Evolutionary conservation across 169 alveolate species (phyloP).

Genomic region (Cryptosporidium baileyi): DNA sequence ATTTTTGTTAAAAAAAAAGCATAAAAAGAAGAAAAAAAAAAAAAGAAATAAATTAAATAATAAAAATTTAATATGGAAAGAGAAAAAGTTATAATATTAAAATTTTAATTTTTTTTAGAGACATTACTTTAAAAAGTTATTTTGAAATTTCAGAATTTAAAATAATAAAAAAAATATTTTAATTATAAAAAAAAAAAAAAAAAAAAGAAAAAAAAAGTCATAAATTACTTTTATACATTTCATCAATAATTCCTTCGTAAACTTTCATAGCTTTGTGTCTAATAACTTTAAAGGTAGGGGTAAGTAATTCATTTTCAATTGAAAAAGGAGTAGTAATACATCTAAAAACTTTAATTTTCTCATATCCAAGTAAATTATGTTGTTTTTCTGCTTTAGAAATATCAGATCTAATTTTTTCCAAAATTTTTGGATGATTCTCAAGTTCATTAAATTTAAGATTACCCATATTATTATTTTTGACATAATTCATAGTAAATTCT

Average conservation of each 20-base stretch:
- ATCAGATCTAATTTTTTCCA: constrained; percentile 5
- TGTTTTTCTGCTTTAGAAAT: constrained; percentile 9
- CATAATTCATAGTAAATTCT: constrained; percentile 64
- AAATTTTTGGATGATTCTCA: constrained; percentile 27
- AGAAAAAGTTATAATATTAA: no score
- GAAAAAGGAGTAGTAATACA: constrained; percentile 67
- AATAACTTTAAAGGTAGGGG: constrained; percentile 72
- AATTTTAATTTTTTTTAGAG: no score
- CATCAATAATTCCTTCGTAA: constrained; percentile 26
- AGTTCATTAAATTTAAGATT: constrained; percentile 14
- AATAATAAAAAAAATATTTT: not conserved
- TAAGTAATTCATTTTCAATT: constrained; percentile 53
- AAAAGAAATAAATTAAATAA: no score
- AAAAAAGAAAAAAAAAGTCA: not conserved
- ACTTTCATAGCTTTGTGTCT: constrained; percentile 61
- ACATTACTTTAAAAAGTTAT: not conserved
- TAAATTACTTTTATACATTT: constrained; percentile 34
- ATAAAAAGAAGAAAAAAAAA: no score
- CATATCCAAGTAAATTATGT: constrained; percentile 60
- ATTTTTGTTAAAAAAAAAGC: no score
- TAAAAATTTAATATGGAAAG: no score
- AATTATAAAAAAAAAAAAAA: not conserved
- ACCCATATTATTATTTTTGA: not conserved
- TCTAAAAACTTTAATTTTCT: constrained; percentile 50
- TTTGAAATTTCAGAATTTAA: not conserved